phyloP scores from a whole-genome alignment of 208 protist genomes.

The Acanthamoeba quina region DNA sequence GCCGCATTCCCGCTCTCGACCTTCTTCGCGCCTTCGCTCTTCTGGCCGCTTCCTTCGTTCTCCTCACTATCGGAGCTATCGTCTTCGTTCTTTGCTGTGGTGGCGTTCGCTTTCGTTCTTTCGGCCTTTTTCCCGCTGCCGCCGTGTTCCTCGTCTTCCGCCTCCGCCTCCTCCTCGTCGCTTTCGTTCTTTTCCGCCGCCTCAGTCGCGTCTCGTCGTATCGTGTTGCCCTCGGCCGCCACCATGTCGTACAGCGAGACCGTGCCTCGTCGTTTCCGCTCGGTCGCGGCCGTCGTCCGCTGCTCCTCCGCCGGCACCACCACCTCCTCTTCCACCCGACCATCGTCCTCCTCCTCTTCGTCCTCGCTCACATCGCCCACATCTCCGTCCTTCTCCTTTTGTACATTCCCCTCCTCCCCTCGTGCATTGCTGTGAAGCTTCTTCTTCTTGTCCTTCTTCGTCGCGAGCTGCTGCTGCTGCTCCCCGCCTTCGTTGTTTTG shows the following conservation, averaged over 20 bases:
- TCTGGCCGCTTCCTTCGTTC: not conserved
- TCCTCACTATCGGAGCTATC: not conserved
- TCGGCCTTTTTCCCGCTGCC: not conserved
- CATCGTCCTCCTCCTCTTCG: constrained; percentile 10
- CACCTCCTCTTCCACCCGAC: constrained; percentile 18
- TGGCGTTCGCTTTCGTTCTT: not conserved
- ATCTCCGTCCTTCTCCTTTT: not conserved
- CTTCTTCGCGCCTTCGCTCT: not conserved
- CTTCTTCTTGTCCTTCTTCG: not conserved
- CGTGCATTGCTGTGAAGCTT: not conserved
- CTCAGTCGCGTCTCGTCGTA: not conserved
- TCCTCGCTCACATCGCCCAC: not conserved
- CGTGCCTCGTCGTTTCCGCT: constrained; percentile 23
- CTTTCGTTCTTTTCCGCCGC: constrained; percentile 12
- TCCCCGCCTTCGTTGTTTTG: not conserved
- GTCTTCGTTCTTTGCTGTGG: not conserved
- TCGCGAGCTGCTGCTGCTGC: not conserved
- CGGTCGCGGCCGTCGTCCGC: not conserved
- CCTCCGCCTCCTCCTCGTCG: not conserved
- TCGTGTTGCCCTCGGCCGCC: constrained; percentile 34
- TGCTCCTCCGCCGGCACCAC: constrained; percentile 41
- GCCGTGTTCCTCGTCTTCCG: no score
- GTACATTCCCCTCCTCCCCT: not conserved
- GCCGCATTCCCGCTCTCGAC: not conserved
- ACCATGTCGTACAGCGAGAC: constrained; percentile 47